Evolutionary conservation across 331 rosid genomes (phyloP), one percentile per base, ranked within the genome.

Genomic region (Malus hybrid): DNA sequence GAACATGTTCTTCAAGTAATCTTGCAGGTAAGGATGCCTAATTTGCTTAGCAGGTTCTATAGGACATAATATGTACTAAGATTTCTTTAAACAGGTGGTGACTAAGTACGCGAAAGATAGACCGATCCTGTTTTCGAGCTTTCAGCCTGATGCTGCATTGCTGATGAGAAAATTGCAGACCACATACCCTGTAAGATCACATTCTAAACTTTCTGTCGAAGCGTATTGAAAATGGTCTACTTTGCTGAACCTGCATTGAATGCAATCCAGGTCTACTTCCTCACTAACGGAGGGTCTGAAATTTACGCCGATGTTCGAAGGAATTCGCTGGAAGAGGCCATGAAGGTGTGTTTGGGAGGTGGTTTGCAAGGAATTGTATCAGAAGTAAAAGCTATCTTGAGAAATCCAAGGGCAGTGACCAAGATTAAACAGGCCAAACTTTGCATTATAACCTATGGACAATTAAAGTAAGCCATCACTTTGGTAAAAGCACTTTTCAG

Each of bases 131-230:
- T 90, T 90, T 77, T 93, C 98, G 5, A 79, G 90, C 61, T 90
- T 93, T 68, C 91, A 87, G 55, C 97, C 98, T 5, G 98, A 93
- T 74, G 97, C 97, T 14, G 96, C 92, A 1, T n/a, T 61, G 24
- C 77, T 88, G n/a, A 70, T 86, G 10, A 36, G 83, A 67, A 80
- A 84, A 81, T 72, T 88, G 87, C 98, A 93, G 74, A 83, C 52
- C 74, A 79, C 61, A 6, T 88, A 88, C 79, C 95, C 96, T 7
- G 97, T 89, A 76, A 90, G 93, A 42, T 69, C 27, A 46, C 12
- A 29, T 16, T 33, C 20, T 5, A 16, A 71, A 16, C 14, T 3
- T 44, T 34, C 0, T 39, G 46, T 39, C 0, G 12, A 39, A 39
- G 46, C 1, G 46, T 39, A 10, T 39, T 39, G 46, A 39, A 39